Percentiles rank a stretch among this genome's conserved stretches.
Conservation (phyloP, 345 rosid species). For the Eucalyptus albens region DNA sequence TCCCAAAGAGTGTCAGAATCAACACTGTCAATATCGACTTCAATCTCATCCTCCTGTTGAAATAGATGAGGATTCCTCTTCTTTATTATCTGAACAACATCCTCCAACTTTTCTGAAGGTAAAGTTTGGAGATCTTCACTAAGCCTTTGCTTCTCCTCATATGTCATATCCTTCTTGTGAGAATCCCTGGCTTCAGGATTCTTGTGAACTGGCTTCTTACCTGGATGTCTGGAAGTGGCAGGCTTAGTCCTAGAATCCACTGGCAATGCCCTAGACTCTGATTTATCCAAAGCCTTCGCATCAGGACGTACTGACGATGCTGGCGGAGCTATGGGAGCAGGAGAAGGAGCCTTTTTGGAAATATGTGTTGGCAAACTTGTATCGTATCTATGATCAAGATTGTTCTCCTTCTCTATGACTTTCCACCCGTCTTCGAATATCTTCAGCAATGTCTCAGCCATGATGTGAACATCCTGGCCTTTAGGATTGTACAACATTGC, state of each 20-base stretch:
- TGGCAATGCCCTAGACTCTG: constrained; percentile 26
- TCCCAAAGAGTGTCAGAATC: constrained; percentile 89
- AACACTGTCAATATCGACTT: constrained; percentile 76
- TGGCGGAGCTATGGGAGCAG: not conserved
- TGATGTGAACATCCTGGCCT: constrained; percentile 70
- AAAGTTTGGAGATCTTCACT: constrained; percentile 57
- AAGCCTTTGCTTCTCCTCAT: constrained; percentile 74
- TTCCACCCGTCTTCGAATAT: constrained; percentile 67
- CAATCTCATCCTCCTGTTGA: constrained; percentile 84
- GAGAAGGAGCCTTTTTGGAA: constrained; percentile 10
- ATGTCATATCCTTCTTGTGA: constrained; percentile 52
- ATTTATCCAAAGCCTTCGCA: constrained; percentile 17
- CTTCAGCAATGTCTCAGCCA: constrained; percentile 57
- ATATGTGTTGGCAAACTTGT: constrained; percentile 3
- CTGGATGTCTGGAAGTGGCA: constrained; percentile 1
- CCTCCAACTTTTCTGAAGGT: constrained; percentile 70
- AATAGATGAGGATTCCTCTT: constrained; percentile 57
- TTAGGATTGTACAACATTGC: constrained; percentile 77
- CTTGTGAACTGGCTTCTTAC: constrained; percentile 11
- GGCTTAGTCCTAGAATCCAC: constrained; percentile 12
- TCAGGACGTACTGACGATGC: constrained; percentile 1
- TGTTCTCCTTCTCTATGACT: constrained; percentile 23
- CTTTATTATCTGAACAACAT: constrained; percentile 73
- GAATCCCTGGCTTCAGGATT: constrained; percentile 30
- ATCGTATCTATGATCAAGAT: constrained; percentile 8